Percentiles rank a stretch among this genome's conserved stretches.
Conservation (phyloP, 306 rosid species). For the Vigna reflexopilosa region DNA sequence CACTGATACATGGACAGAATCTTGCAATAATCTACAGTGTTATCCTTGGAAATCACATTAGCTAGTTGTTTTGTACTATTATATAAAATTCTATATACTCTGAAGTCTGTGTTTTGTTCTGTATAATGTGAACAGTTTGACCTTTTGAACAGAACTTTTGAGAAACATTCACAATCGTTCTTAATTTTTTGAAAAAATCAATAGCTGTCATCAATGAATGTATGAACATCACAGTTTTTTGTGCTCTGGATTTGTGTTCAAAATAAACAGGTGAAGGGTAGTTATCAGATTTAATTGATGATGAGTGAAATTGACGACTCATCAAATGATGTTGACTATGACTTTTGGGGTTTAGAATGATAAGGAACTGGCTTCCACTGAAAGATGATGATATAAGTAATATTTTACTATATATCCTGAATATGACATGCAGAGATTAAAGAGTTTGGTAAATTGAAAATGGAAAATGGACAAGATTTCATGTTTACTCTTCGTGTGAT, state of each 20-base stretch:
- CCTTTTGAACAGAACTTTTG: slow-evolving; percentile 1
- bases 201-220: neutral
- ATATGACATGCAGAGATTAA: neutral
- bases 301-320: neutral
- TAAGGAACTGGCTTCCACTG: neutral
- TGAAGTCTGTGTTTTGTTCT: neutral
- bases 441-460: neutral
- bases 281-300: slow-evolving; percentile 8
- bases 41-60: slow-evolving; percentile 63
- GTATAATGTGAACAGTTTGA: slow-evolving; percentile 40
- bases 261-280: neutral
- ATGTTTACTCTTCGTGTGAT: neutral
- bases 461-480: neutral
- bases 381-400: neutral
- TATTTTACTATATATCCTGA: slow-evolving; percentile 12
- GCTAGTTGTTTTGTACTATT: neutral
- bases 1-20: slow-evolving; percentile 49
- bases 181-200: slow-evolving; percentile 14
- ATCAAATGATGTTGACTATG: slow-evolving; percentile 26
- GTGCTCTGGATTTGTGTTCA: neutral
- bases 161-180: slow-evolving; percentile 28
- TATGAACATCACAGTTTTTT: neutral
- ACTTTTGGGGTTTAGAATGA: slow-evolving; percentile 3
- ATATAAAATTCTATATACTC: neutral
- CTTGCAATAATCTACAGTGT: slow-evolving; percentile 61